Evolutionary conservation across 2,329 filamentous ascomycete genomes (phyloP), one percentile per base, ranked within the genome.

Genomic region (Xylaria sp.): DNA sequence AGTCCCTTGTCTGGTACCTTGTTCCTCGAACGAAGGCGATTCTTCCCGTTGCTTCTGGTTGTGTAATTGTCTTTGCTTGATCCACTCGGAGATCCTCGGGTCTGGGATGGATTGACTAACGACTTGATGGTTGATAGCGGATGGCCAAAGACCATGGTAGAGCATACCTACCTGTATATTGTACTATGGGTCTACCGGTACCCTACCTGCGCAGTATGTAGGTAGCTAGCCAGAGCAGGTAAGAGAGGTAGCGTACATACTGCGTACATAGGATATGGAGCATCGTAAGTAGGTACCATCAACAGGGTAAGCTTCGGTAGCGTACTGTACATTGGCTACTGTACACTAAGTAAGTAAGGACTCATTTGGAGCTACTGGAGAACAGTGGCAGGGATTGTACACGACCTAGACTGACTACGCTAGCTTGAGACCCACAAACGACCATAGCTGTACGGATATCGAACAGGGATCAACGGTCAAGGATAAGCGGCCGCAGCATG

Each of bases 401-500:
- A 10, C 36, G 58, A 53, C 47, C 51, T 36, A 44, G 60, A 29
- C 20, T 42, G 20, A 31, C 17, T 57, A 50, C 6, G 2, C 27
- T 2, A 31, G 27, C 29, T n/a, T n/a, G n/a, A n/a, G 27, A 50
- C 47, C 25, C 15, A 57, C 42, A 9, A 39, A 49, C 50, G 10
- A 22, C 51, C 27, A 45, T 54, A 25, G 42, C 22, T 7, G 25
- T 13, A 42, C 22, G 54, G 47, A 15, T 53, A 13, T 25, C 6
- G 17, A 25, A 22, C 47, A 59, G 38, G 61, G 61, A 59, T 64
- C 31, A n/a, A 20, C 54, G 29, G 61, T 59, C 61, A 59, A 59
- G 61, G 54, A 58, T 56, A 63, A 56, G 60, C 22, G 39, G 61
- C 42, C 39, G 53, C 55, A 20, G 55, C 61, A 55, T 63, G 61